Conservation (phyloP, 352 stramenopile genomes). For the Pythium graminicola region DNA sequence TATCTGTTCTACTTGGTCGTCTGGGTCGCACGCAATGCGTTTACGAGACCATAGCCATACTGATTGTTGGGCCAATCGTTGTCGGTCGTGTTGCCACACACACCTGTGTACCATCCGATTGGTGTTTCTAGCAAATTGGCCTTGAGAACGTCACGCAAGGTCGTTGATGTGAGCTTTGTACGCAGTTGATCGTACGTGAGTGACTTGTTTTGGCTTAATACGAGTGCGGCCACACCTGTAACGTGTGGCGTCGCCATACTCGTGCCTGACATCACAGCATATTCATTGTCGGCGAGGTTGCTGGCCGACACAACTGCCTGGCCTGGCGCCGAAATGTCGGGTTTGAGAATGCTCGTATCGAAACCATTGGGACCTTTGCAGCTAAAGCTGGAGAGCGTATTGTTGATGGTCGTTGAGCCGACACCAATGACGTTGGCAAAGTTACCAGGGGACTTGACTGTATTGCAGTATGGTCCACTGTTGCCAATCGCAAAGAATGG, state of each 20-base stretch:
- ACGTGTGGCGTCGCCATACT: slow-evolving; percentile 29
- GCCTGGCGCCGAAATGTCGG: slow-evolving; percentile 24
- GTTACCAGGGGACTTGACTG: slow-evolving; percentile 20
- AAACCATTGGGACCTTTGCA: slow-evolving; percentile 18
- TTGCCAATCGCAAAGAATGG: slow-evolving; percentile 32
- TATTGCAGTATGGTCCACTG: slow-evolving; percentile 25
- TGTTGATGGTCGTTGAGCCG: slow-evolving; percentile 23
- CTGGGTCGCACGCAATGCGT: slow-evolving; percentile 5
- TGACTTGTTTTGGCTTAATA: slow-evolving; percentile 10
- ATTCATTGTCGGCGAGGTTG: slow-evolving; percentile 15
- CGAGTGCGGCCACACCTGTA: slow-evolving; percentile 24
- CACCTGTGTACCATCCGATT: slow-evolving; percentile 17
- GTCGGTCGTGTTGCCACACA: slow-evolving; percentile 21
- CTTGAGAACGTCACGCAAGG: slow-evolving; percentile 8
- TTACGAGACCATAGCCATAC: slow-evolving; percentile 18
- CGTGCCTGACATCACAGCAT: slow-evolving; percentile 20
- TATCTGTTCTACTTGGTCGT: not conserved
- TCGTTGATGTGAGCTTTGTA: slow-evolving; percentile 1
- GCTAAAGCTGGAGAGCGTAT: slow-evolving; percentile 23
- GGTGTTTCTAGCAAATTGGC: slow-evolving; percentile 11
- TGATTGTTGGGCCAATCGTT: slow-evolving; percentile 27
- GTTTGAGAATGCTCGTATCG: slow-evolving; percentile 19
- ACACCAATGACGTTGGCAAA: slow-evolving; percentile 33
- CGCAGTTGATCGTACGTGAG: slow-evolving; percentile 15
- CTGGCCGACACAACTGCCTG: slow-evolving; percentile 17